Evolutionary conservation across 495 filamentous ascomycete species (phyloP).

Genomic region (Aspergillus hancockii): DNA sequence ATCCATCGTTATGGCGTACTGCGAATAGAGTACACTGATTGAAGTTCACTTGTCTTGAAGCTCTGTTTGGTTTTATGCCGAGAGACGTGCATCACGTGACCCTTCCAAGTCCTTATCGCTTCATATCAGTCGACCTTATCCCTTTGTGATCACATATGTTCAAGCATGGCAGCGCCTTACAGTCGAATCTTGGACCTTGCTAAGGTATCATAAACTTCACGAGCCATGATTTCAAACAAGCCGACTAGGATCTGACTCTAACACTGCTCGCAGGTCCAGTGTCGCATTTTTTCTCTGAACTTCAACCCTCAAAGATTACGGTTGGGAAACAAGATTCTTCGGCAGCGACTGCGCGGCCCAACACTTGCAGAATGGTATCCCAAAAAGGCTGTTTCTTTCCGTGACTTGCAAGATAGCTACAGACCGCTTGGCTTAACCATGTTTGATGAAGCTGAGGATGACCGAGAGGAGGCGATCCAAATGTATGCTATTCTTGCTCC

Average conservation of each 20-base stretch:
- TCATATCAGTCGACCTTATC: neutral
- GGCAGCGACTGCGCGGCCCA: slow-evolving; percentile 79
- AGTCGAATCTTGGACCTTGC: slow-evolving; percentile 74
- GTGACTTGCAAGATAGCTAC: slow-evolving; percentile 59
- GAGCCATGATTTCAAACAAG: neutral
- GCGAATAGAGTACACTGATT: neutral
- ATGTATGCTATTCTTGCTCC: slow-evolving; percentile 45
- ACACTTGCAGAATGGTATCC: slow-evolving; percentile 85
- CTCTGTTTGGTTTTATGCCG: neutral
- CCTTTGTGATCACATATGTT: neutral
- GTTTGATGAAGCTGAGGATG: slow-evolving; percentile 73
- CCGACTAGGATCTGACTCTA: neutral
- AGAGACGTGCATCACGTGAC: slow-evolving; percentile 4
- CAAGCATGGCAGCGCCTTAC: slow-evolving; percentile 68
- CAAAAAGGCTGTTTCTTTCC: slow-evolving; percentile 64
- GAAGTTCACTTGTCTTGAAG: neutral
- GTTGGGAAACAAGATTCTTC: slow-evolving; percentile 83
- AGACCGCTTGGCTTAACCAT: slow-evolving; percentile 59
- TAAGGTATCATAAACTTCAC: slow-evolving; percentile 56
- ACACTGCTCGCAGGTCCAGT: slow-evolving; percentile 67
- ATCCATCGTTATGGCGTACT: slow-evolving; percentile 16
- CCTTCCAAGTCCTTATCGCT: neutral
- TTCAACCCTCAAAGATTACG: slow-evolving; percentile 83
- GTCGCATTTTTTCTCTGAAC: slow-evolving; percentile 84
- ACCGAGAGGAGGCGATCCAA: slow-evolving; percentile 74